Evolutionary conservation across 2,329 filamentous ascomycete species (phyloP).

Genomic region (Orbilia ellipsospora): DNA sequence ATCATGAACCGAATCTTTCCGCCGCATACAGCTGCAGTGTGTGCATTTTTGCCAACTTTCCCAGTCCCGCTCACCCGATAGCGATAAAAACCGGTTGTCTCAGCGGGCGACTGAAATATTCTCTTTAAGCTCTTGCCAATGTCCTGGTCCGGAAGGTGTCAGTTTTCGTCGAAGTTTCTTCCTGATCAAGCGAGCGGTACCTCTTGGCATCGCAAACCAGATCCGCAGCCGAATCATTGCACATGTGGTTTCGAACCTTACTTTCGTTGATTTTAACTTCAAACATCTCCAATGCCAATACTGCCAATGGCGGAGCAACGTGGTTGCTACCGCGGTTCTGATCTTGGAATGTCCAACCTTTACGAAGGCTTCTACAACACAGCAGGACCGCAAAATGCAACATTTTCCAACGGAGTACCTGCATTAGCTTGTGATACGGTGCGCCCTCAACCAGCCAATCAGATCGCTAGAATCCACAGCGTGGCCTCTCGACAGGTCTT

Average conservation of each 20-base stretch:
- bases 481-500: no score
- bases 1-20: conserved; percentile 40
- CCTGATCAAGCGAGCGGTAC: no score
- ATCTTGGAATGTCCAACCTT: no score
- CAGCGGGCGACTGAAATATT: neutral
- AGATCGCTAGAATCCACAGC: neutral
- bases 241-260: no score
- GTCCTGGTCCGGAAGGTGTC: conserved; percentile 24
- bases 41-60: no score
- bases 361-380: no score
- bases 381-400: neutral
- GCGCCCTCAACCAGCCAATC: neutral
- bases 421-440: neutral
- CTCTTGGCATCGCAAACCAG: no score
- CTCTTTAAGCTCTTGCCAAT: neutral
- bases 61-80: conserved; percentile 14
- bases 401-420: conserved; percentile 16
- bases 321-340: conserved; percentile 3
- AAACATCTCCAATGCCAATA: conserved; percentile 17
- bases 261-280: neutral
- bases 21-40: conserved; percentile 32
- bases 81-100: conserved; percentile 22
- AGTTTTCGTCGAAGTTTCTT: neutral
- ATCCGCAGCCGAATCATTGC: no score
- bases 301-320: conserved; percentile 13